Conservation (phyloP, 2,329 filamentous ascomycete genomes). For the Basipetospora chlamydospora region DNA sequence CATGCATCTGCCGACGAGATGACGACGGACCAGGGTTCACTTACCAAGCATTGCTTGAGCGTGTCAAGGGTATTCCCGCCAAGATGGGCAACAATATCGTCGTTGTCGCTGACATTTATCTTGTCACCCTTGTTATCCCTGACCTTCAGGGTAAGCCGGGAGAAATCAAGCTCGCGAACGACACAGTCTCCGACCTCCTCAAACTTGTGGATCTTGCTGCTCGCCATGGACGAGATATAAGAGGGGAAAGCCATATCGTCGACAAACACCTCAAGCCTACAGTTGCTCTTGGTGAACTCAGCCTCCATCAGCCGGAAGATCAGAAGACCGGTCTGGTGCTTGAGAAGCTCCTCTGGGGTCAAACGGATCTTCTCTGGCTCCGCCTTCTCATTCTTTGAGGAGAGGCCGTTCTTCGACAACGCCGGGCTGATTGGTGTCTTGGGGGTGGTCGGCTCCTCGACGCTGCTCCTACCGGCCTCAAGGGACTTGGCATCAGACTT, state of each 20-base stretch:
- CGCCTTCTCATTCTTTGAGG: slow-evolving; percentile 27
- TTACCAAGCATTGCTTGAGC: slow-evolving; percentile 71
- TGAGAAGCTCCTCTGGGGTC: slow-evolving; percentile 62
- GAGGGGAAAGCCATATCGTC: slow-evolving; percentile 91
- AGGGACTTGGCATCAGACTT: slow-evolving; percentile 5
- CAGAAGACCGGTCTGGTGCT: slow-evolving; percentile 81
- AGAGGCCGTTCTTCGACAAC: slow-evolving; percentile 24
- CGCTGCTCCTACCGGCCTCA: no score
- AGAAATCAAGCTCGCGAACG: slow-evolving; percentile 94
- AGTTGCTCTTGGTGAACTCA: slow-evolving; percentile 62
- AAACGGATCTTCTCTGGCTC: slow-evolving; percentile 64
- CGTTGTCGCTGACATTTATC: slow-evolving; percentile 54
- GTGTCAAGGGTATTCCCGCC: slow-evolving; percentile 76
- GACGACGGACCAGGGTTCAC: slow-evolving; percentile 15
- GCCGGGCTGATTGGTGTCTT: slow-evolving; percentile 26
- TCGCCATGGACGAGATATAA: slow-evolving; percentile 67
- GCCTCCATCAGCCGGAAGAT: slow-evolving; percentile 91
- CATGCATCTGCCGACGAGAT: neutral
- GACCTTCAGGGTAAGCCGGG: slow-evolving; percentile 75
- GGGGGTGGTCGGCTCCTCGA: slow-evolving; percentile 13
- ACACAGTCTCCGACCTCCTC: slow-evolving; percentile 93
- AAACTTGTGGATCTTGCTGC: slow-evolving; percentile 54
- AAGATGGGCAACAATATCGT: slow-evolving; percentile 67
- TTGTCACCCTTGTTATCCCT: slow-evolving; percentile 60
- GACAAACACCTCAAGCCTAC: slow-evolving; percentile 75